phyloP scores from a whole-genome alignment of 768 basidiomycete genomes.

The Suillus ampliporus region DNA sequence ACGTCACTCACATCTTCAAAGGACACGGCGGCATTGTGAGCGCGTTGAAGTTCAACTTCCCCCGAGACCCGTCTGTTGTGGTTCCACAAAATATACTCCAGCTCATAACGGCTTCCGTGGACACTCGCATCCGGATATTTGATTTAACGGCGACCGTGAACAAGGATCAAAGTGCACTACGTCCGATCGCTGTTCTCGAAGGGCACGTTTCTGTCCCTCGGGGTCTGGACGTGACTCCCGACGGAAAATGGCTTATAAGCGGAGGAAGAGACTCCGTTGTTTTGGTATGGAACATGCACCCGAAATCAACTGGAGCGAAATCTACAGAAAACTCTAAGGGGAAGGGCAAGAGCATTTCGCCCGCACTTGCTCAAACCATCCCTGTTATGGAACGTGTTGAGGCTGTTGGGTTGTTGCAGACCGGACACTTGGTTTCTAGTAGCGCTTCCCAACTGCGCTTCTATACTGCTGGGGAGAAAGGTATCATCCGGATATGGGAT shows the following conservation, averaged over 20 bases:
- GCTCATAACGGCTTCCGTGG: conserved; percentile 90
- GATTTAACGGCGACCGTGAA: conserved; percentile 75
- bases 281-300: conserved; percentile 84
- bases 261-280: conserved; percentile 94
- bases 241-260: conserved; percentile 89
- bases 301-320: conserved; percentile 18
- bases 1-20: conserved; percentile 92
- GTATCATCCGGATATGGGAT: conserved; percentile 86
- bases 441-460: conserved; percentile 56
- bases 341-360: conserved; percentile 57
- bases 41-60: conserved; percentile 85
- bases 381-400: conserved; percentile 87
- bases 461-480: conserved; percentile 93
- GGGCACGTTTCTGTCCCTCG: conserved; percentile 96
- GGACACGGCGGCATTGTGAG: conserved; percentile 98
- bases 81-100: conserved; percentile 63
- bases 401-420: conserved; percentile 73
- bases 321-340: conserved; percentile 28
- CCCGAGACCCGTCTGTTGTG: conserved; percentile 59
- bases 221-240: conserved; percentile 81
- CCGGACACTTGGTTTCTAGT: conserved; percentile 50
- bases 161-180: conserved; percentile 57
- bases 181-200: conserved; percentile 84
- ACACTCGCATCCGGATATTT: conserved; percentile 91
- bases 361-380: conserved; percentile 77